These are phyloP conservation scores for Calycina marina DNA, from an alignment of 2,329 filamentous ascomycete genomes.

Conservation along the genomic window DNA sequence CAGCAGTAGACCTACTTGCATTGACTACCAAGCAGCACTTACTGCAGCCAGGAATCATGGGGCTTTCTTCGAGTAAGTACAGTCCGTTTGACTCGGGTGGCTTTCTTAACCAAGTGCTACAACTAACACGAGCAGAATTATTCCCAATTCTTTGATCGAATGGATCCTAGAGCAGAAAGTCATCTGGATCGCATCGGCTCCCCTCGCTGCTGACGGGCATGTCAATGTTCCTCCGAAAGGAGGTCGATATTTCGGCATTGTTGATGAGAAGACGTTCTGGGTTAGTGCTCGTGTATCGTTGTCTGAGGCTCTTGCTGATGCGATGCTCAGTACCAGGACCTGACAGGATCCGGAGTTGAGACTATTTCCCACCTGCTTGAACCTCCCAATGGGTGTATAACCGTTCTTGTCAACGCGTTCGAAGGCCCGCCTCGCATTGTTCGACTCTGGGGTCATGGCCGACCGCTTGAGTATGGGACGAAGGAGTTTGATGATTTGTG, in stretches of 20 bases:
- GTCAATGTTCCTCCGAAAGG: slow-evolving; percentile 15
- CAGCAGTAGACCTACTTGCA: too few relatives aligned
- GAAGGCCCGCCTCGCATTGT: slow-evolving; percentile 11
- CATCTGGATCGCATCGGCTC: slow-evolving; percentile 11
- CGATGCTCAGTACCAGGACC: slow-evolving; percentile 13
- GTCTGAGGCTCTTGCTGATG: too few relatives aligned
- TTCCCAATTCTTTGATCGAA: slow-evolving; percentile 6
- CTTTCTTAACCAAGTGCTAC: too few relatives aligned
- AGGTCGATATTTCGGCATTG: slow-evolving; percentile 10
- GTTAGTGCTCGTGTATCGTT: too few relatives aligned
- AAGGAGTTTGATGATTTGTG: slow-evolving; percentile 7
- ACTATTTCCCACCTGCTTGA: slow-evolving; percentile 12
- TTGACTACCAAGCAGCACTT: too few relatives aligned
- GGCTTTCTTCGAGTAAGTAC: too few relatives aligned
- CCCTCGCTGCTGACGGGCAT: slow-evolving; percentile 10
- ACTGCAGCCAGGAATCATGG: too few relatives aligned
- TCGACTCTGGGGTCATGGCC: slow-evolving; percentile 10
- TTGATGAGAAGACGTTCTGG: slow-evolving; percentile 9
- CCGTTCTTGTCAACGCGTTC: slow-evolving; percentile 12
- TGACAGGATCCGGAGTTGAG: slow-evolving; percentile 11
- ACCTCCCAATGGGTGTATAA: slow-evolving; percentile 11
- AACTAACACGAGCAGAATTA: too few relatives aligned
- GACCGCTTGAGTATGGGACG: slow-evolving; percentile 13
- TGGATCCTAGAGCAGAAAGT: slow-evolving; percentile 14
- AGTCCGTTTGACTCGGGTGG: too few relatives aligned